Evolutionary conservation across 2,329 filamentous ascomycete genomes (phyloP), one percentile per base, ranked within the genome.

Genomic region (Scorias spongiosa): DNA sequence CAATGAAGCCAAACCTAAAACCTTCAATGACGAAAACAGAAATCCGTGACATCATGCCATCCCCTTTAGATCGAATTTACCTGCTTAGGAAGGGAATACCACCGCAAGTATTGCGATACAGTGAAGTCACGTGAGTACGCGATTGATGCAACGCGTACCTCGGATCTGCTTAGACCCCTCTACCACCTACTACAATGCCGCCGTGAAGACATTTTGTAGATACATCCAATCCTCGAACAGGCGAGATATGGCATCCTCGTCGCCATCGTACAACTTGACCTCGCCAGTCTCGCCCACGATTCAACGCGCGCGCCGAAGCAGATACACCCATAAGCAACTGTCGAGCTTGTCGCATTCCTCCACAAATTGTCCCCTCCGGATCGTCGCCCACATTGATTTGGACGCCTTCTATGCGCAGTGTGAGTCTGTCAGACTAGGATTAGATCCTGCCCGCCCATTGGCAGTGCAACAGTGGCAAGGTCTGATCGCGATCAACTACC

Each of bases 401-500:
- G 91, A 98, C 74, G 89, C 89, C 34, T 98, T 98, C 65, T 98
- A 98, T 62, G 69, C 68, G 2, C 91, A 98, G 68, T 95, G 87
- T 59, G 91, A 98, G 65, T 93, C 88, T 74, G 79, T 94, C 9
- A 78, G 91, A 7, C 71, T 96, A 39, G 80, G 79, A 10, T 68
- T 84, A 10, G 68, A 81, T 11, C 79, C 84, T 48, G 76, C 86
- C 45, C 75, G 79, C 51, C 91, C 91, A 9, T 74, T 98, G 18
- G 91, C 87, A 1, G 91, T 98, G 15, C 88, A 93, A 59, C 89
- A 96, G 70, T 96, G 83, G 83, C 84, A 93, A 63, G 86, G 84
- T 8, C 71, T 98, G 18, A 98, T 98, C 58, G 91, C 91, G 2
- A 79, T 98, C 63, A 98, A 98, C 66, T 98, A 98, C 58, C 79